Evolutionary conservation across 495 filamentous ascomycete species (phyloP), one percentile per base, ranked within the genome.

Genomic region (Penicillium roqueforti): DNA sequence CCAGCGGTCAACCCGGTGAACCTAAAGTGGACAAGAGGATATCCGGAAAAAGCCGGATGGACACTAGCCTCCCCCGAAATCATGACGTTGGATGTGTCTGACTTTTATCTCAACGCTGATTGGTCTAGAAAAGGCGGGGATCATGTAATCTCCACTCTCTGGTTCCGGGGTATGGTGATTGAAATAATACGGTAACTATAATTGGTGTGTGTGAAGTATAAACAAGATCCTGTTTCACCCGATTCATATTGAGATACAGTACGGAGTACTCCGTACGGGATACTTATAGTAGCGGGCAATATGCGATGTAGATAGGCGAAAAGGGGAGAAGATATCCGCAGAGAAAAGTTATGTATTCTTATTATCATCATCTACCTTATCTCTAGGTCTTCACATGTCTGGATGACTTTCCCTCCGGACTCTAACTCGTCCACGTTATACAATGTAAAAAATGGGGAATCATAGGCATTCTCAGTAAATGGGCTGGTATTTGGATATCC

Each of bases 331-430:
- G 47, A 14, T 28, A 43, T 55, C 28, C 42, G 47, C 3, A 8
- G 36, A 28, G 14, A 34, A 29, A 19, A 47, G 48, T 65, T 69
- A 70, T 68, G 63, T 68, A 63, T 72, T 68, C 60, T 23, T 40
- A 70, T 69, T 68, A 64, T 59, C 61, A 66, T 68, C 55, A 40
- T 20, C 43, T 31, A 47, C 23, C 63, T 62, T 63, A 57, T 68
- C 57, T 38, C 43, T 46, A 51, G 47, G 49, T 54, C 58, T 69
- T 67, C 67, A 68, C 63, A 54, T 59, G 63, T 57, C 53, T n/a
- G 39, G 23, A 6, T 58, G 55, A 14, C 38, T 42, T 54, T 19
- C 32, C 32, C 28, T 42, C 37, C 54, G 34, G 26, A 28, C 23
- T 6, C 40, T 26, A 13, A 16, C 29, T 43, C 22, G 1, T 3